Base-by-base conservation (phyloP, 1,139 yeast species). In the Yamadazyma triangularis region DNA sequence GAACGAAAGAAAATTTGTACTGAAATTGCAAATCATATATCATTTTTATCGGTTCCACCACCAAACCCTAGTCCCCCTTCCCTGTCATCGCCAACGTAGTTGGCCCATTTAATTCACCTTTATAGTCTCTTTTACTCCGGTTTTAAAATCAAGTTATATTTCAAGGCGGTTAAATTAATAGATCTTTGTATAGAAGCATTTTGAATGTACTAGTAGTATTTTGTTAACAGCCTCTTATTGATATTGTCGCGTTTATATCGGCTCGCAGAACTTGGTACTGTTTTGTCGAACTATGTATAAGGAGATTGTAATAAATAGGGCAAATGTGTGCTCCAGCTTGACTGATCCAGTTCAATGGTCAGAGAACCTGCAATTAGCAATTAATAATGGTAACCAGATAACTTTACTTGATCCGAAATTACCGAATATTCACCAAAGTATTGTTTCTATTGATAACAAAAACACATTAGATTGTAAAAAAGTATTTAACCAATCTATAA, bases 371-470 rank as follows among this genome's bases (percentile, higher is more conserved):
- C 71, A 65, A 41, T 39, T 66, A 32, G 62, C 71, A 3, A 50
- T 68, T 22, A 67, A 64, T 38, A 55, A 53, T 34, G 60, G 62
- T 4, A 46, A 41, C 12, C 63, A 60, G 25, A 33, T 68, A 22
- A 51, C 61, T 2, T 38, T 66, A 4, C 42, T 67, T 10, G 73
- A 66, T 25, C 73, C 73, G 7, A 56, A 51, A 34, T 49, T 64
- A 5, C 73, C 73, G 2, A 42, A 51, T n/a, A 46, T 64, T 15
- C 62, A 58, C 28, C 55, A 52, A 25, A 44, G 57, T 9, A 43
- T 64, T 18, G 45, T 45, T 21, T 36, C 47, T 5, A 10, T 27
- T 26, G 19, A 35, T 11, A 27, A 35, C 6, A 35, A 26, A 7
- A 40, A 41, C 10, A 37, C 50, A 4, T 44, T 66, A n/a, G 58